Evolutionary conservation across 371 early-diverging fungal species (phyloP).

Genomic region (Syncephalastrum sp.): DNA sequence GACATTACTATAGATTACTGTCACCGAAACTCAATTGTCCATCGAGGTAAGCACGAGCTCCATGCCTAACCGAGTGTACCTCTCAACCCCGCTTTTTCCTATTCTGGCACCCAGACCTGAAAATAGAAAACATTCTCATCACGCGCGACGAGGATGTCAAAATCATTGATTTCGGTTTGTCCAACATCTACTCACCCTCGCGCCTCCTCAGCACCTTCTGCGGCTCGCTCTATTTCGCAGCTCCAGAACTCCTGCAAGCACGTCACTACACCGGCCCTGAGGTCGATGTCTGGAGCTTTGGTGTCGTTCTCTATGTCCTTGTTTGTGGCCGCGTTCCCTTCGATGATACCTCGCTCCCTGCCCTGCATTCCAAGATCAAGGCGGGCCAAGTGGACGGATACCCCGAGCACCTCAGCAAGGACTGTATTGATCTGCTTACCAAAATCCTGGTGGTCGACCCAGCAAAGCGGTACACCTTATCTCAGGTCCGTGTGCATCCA

Average conservation of each 20-base stretch:
- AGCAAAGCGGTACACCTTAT: constrained; percentile 55
- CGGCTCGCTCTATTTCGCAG: constrained; percentile 80
- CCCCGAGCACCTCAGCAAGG: constrained; percentile 50
- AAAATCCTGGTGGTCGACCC: constrained; percentile 68
- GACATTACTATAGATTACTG: constrained; percentile 42
- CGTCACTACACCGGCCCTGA: constrained; percentile 85
- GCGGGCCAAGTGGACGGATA: constrained; percentile 44
- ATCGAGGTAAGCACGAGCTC: constrained; percentile 48
- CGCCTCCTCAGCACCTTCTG: constrained; percentile 75
- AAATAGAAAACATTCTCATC: constrained; percentile 91
- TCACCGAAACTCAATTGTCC: constrained; percentile 71
- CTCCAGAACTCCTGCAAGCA: constrained; percentile 88
- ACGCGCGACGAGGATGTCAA: constrained; percentile 54
- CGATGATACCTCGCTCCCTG: constrained; percentile 68
- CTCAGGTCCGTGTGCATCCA: constrained; percentile 57
- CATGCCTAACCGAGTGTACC: constrained; percentile 1
- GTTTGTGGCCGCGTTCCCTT: constrained; percentile 87
- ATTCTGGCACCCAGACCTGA: constrained; percentile 77
- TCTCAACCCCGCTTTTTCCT: constrained; percentile 60
- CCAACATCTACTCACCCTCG: constrained; percentile 75
- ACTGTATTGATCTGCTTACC: constrained; percentile 65
- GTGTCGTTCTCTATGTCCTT: constrained; percentile 86
- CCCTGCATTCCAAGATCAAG: constrained; percentile 69
- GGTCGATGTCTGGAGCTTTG: constrained; percentile 91
- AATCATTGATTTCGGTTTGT: constrained; percentile 87